phyloP scores from a whole-genome alignment of 495 filamentous ascomycete genomes.

The Hyaloscypha bicolor region DNA sequence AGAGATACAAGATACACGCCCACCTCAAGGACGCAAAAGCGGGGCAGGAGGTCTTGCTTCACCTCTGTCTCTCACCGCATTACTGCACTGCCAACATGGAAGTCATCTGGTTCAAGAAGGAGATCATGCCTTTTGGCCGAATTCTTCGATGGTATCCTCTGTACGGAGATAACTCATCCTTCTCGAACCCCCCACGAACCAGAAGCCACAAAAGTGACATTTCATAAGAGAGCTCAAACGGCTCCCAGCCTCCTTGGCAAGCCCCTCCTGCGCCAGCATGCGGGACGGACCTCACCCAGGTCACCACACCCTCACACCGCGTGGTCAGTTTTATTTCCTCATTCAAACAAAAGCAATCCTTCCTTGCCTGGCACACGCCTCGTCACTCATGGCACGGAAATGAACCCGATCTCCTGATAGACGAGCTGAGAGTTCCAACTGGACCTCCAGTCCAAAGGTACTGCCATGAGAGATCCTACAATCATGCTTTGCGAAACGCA shows the following conservation, averaged over 20 bases:
- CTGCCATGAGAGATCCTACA: neutral
- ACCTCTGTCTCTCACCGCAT: neutral
- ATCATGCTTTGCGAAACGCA: neutral
- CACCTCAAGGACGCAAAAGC: neutral
- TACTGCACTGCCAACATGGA: neutral
- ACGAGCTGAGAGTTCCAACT: neutral
- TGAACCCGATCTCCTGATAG: neutral
- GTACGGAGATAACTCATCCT: neutral
- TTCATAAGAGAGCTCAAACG: conserved; percentile 1
- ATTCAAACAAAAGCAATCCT: neutral
- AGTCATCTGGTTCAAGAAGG: neutral
- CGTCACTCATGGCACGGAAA: neutral
- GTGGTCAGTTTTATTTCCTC: neutral
- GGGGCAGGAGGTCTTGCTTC: neutral
- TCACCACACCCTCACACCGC: neutral
- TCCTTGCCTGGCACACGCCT: neutral
- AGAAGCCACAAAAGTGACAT: neutral
- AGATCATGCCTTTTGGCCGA: neutral
- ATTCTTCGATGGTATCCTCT: neutral
- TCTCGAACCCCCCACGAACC: conserved; percentile 1
- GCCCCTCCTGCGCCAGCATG: neutral
- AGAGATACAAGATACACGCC: neutral
- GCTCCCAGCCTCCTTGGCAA: conserved; percentile 15
- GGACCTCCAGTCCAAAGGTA: neutral
- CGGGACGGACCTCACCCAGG: conserved; percentile 2